A percentile compares a stretch with the other conserved stretches of the same genome.
Conservation (phyloP, 2,329 filamentous ascomycete species). For the Cadophora sp. region DNA sequence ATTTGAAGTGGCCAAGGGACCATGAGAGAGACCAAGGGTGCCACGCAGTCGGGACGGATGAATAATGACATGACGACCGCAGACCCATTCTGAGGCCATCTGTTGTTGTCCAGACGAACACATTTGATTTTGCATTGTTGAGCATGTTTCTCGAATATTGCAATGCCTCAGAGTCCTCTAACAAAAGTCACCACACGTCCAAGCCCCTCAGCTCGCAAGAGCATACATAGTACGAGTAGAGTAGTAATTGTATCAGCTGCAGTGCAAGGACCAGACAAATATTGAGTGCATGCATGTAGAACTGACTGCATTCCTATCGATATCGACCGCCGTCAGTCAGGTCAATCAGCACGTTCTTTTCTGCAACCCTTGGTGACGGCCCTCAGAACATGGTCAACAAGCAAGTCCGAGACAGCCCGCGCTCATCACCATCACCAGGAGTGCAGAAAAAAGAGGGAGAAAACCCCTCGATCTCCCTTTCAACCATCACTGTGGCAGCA, state of each 20-base stretch:
- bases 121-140: neutral
- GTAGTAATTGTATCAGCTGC: constrained; percentile 5
- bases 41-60: constrained; percentile 14
- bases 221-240: neutral
- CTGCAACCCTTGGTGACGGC: neutral
- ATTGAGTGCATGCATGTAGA: constrained; percentile 8
- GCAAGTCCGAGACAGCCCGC: neutral
- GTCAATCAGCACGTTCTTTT: neutral
- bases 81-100: neutral
- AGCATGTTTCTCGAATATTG: neutral
- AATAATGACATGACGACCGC: constrained; percentile 13
- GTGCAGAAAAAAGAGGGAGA: neutral
- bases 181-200: neutral
- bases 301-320: neutral
- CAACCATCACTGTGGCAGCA: neutral
- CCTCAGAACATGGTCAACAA: neutral
- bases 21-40: neutral
- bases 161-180: neutral
- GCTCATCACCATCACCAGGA: neutral
- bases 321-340: constrained; percentile 10
- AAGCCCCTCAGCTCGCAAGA: neutral
- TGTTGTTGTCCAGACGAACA: constrained; percentile 15
- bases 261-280: constrained; percentile 9
- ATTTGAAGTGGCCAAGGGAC: neutral
- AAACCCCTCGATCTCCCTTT: neutral